phyloP scores from a whole-genome alignment of 148 eudicot genomes.

The Oxyria digyna region DNA sequence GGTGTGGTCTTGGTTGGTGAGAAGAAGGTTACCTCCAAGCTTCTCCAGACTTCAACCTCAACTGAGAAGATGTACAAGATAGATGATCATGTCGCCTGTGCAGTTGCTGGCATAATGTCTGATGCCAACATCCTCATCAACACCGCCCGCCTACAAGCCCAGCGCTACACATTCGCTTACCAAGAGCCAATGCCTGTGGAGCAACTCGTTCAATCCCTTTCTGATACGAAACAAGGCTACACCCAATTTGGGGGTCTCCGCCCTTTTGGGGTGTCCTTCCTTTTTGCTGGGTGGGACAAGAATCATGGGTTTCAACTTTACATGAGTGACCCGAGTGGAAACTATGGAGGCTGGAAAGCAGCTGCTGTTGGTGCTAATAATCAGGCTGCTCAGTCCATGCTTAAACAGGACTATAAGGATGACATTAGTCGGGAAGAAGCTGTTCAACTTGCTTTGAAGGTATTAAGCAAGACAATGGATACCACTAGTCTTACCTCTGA shows the following conservation, averaged over 20 bases:
- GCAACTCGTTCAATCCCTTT: constrained; percentile 80
- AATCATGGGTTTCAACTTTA: constrained; percentile 78
- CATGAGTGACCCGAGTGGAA: constrained; percentile 91
- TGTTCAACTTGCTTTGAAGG: constrained; percentile 77
- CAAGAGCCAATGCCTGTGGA: constrained; percentile 91
- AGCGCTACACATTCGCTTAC: constrained; percentile 58
- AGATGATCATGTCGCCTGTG: constrained; percentile 90
- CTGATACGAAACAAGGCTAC: constrained; percentile 88
- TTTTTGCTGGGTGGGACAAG: constrained; percentile 88
- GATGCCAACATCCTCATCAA: constrained; percentile 93
- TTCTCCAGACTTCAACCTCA: constrained; percentile 73
- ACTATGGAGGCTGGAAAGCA: constrained; percentile 92
- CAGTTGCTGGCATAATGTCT: constrained; percentile 92
- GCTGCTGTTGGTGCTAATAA: constrained; percentile 84
- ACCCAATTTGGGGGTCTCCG: constrained; percentile 96
- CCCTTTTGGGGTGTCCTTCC: constrained; percentile 82
- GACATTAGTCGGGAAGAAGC: constrained; percentile 83
- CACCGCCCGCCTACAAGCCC: constrained; percentile 83
- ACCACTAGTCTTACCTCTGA: constrained; percentile 91
- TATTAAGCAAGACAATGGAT: constrained; percentile 94
- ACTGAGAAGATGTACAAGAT: constrained; percentile 88
- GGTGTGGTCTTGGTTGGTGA: constrained; percentile 85
- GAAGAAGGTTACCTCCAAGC: constrained; percentile 90
- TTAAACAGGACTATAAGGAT: constrained; percentile 93
- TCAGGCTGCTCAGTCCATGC: constrained; percentile 97